Evolutionary conservation across 441 rosid genomes (phyloP).

Genomic region (Adansonia gregorii): DNA sequence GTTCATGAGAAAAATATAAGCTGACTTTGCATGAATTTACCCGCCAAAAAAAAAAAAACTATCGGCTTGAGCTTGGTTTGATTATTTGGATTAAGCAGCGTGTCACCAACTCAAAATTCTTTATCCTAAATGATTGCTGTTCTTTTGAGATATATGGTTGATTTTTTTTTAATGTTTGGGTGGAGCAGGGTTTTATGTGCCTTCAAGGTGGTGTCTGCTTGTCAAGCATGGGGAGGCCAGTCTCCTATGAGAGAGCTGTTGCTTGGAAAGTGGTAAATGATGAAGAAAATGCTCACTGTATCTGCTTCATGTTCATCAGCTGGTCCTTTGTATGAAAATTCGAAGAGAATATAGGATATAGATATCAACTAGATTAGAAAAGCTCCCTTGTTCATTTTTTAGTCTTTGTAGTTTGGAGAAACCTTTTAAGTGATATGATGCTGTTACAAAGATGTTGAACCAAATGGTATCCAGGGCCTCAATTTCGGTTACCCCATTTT

Average conservation of each 20-base stretch:
- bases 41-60: not conserved
- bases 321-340: not conserved
- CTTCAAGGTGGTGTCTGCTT: slow-evolving; percentile 70
- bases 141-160: not conserved
- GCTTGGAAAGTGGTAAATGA: slow-evolving; percentile 82
- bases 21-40: not conserved
- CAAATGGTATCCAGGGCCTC: slow-evolving; percentile 28
- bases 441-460: slow-evolving; percentile 26
- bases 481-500: slow-evolving; percentile 27
- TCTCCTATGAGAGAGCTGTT: slow-evolving; percentile 67
- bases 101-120: not conserved
- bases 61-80: not conserved
- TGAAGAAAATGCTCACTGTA: slow-evolving; percentile 50
- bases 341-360: slow-evolving; percentile 15
- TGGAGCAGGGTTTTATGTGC: slow-evolving; percentile 64
- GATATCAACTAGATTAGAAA: slow-evolving; percentile 27
- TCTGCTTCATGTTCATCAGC: not conserved
- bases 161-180: not conserved
- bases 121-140: too few relatives aligned
- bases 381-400: not conserved
- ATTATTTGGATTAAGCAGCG: not conserved
- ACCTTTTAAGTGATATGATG: slow-evolving; percentile 20
- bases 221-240: slow-evolving; percentile 78
- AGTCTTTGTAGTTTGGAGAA: slow-evolving; percentile 27
- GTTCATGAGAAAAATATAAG: not conserved